Evolutionary conservation across 192 early-diverging fungal genomes (phyloP).

Genomic region (Mortierella antarctica): DNA sequence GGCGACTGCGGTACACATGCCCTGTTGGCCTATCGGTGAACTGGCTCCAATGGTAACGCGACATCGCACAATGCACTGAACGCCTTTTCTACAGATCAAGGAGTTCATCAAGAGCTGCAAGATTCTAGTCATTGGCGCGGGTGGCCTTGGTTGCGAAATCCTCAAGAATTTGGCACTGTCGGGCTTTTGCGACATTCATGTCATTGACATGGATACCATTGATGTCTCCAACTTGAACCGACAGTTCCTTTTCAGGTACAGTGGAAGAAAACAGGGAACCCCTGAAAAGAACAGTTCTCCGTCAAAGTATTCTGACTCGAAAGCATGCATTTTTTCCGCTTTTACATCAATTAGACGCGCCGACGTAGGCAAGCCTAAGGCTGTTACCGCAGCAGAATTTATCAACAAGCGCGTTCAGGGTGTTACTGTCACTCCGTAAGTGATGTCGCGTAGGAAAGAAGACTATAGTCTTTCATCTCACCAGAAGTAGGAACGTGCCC

Average conservation of each 20-base stretch:
- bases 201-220: slow-evolving; percentile 93
- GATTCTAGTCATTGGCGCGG: slow-evolving; percentile 86
- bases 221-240: slow-evolving; percentile 87
- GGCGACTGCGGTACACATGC: too few relatives aligned
- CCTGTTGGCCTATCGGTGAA: too few relatives aligned
- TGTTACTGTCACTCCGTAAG: slow-evolving; percentile 77
- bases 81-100: slow-evolving; percentile 25
- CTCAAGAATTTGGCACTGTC: slow-evolving; percentile 85
- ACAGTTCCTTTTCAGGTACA: slow-evolving; percentile 82
- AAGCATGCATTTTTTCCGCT: not conserved
- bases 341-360: slow-evolving; percentile 50
- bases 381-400: slow-evolving; percentile 81
- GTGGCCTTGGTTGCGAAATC: slow-evolving; percentile 87
- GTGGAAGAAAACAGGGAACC: too few relatives aligned
- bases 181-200: slow-evolving; percentile 83
- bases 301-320: not conserved
- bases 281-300: not conserved
- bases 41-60: too few relatives aligned
- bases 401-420: slow-evolving; percentile 75
- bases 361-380: slow-evolving; percentile 85
- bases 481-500: not conserved
- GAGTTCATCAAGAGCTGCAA: slow-evolving; percentile 62
- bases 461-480: not conserved
- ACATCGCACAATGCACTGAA: not conserved
- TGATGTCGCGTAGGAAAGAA: not conserved